Evolutionary conservation across 2,329 filamentous ascomycete species (phyloP), one percentile per base, ranked within the genome.

Genomic region (Pseudogymnoascus sp.): DNA sequence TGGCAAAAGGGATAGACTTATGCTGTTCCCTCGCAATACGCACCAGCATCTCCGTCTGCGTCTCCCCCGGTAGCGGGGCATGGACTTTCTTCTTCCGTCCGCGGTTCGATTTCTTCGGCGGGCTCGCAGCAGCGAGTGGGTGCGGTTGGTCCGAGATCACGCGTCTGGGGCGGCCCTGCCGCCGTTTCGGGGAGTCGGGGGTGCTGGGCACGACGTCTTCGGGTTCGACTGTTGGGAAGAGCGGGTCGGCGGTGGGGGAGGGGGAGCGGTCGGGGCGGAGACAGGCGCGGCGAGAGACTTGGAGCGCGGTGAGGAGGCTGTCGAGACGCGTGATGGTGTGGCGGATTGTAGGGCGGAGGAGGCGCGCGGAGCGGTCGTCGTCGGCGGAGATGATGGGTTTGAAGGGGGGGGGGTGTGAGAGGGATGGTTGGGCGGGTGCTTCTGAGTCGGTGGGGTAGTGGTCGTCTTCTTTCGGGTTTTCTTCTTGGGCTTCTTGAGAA

Each of bases 311-410:
- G 5, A 96, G 81, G 0, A 93, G 80, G 4, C 78, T 74, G 69
- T 97, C 91, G 1, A 96, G 72, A 37, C 85, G 83, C 1, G 80
- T 76, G 7, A 96, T 78, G 14, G 93, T 82, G 67, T 90, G 87
- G n/a, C 86, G 81, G 10, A 89, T 81, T 0, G 84, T 81, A 0
- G 91, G 90, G 0, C 81, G 81, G 14, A 96, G 77, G 4, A 96
- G 77, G 1, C 75, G 73, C 64, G 81, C 78, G 0, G 90, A 89
- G 59, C 79, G 73, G 1, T 89, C 86, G 68, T 96, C 91, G 69
- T 96, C 87, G 1, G 85, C 81, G 6, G 88, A 82, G 4, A 90
- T 75, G 1, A 81, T 78, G 0, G 89, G 84, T 10, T 75, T 73
- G 36, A 78, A 76, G 42, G 51, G 39, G 45, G 34, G 31, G 7